Evolutionary conservation across 352 stramenopile species (phyloP), one percentile per base, ranked within the genome.

Genomic region (Phytopythium mirpurense): DNA sequence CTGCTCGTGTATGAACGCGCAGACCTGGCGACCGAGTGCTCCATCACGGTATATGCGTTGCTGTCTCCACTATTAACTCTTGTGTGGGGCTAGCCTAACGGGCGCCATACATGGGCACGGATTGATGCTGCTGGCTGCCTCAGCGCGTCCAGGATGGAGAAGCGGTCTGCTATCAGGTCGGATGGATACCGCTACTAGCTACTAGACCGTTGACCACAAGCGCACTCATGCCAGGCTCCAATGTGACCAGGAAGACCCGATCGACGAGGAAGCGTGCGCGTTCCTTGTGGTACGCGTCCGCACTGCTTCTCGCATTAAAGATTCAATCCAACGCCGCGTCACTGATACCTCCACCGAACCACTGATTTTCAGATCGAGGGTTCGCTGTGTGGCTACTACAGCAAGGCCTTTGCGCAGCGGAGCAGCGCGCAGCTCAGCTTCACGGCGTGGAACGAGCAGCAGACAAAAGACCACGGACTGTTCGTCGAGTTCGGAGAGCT

Each of bases 341-440:
- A n/a, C n/a, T n/a, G n/a, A n/a, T n/a, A n/a, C n/a, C n/a, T n/a
- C n/a, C n/a, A n/a, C n/a, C n/a, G n/a, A n/a, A n/a, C n/a, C n/a
- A n/a, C n/a, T n/a, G n/a, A n/a, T n/a, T n/a, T n/a, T n/a, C 19
- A 90, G 78, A 56, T 90, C 32, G 72, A 90, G 58, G 78, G 76
- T 2, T 88, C 76, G 18, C 54, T 90, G 10, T 90, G 78, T 41
- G 78, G 78, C 7, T 88, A 88, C 53, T 68, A 78, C 27, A 90
- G 80, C 62, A 83, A 86, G 45, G 35, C 55, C 2, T 90, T 88
- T 57, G 67, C 57, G 10, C 69, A 86, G 42, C 72, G 78, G 2
- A 37, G 47, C 16, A 72, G 70, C 43, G 26, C 15, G 18, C 29
- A 47, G 6, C 70, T 85, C 27, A 62, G 51, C 24, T 88, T 84